Evolutionary conservation across 768 basidiomycete species (phyloP).

Genomic region (Mycena filopes): DNA sequence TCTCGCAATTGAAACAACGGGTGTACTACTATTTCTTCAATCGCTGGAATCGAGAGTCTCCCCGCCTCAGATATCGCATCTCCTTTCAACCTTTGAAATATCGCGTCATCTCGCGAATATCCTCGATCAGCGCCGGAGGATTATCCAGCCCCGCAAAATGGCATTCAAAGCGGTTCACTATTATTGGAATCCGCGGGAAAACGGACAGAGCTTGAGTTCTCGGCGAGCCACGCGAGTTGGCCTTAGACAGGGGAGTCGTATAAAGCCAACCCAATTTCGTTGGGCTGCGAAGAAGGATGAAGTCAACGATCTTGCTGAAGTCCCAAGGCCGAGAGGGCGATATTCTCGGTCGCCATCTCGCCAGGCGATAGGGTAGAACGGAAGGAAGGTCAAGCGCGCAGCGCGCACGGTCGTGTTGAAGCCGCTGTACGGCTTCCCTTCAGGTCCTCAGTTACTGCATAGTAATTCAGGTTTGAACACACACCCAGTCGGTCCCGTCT

Average conservation of each 20-base stretch:
- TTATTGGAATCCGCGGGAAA: neutral
- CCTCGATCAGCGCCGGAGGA: conserved; percentile 24
- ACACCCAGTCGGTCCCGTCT: conserved; percentile 39
- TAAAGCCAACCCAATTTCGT: conserved; percentile 39
- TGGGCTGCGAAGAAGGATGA: conserved; percentile 31
- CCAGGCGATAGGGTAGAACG: conserved; percentile 10
- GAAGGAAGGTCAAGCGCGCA: conserved; percentile 25
- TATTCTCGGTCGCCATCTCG: conserved; percentile 9
- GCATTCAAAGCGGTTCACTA: conserved; percentile 20
- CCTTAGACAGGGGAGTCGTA: conserved; percentile 38
- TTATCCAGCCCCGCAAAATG: conserved; percentile 27
- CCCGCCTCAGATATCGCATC: no score
- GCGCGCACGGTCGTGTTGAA: conserved; percentile 23
- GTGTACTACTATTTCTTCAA: no score
- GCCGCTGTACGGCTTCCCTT: conserved; percentile 13
- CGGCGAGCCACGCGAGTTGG: conserved; percentile 37
- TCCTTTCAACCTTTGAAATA: no score
- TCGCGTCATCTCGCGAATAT: conserved; percentile 21
- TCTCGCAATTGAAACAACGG: no score
- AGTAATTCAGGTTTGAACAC: neutral
- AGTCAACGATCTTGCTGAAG: no score
- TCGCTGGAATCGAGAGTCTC: no score
- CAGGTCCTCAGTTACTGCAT: no score
- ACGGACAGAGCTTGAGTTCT: conserved; percentile 30
- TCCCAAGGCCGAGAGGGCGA: conserved; percentile 5